Base-by-base conservation (phyloP, 2,329 filamentous ascomycete genomes). In the Cryphonectria japonica region DNA sequence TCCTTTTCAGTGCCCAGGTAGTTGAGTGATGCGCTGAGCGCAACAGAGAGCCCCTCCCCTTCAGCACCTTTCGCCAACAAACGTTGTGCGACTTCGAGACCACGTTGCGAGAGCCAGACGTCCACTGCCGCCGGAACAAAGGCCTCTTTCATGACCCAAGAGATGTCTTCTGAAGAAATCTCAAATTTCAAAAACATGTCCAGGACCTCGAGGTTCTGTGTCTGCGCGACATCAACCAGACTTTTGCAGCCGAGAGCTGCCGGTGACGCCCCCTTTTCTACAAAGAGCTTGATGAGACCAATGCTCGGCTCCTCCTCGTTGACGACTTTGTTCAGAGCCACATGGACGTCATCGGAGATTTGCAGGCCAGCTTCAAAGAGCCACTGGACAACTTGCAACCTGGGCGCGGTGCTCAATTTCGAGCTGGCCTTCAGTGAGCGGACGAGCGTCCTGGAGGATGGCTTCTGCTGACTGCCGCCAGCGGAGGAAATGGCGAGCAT, bases 341-440 rank as follows among this genome's bases (percentile, higher is more conserved):
- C 80, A 73, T 89, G 83, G 0, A 89, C 76, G 22, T 87, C 84
- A n/a, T 85, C 84, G 0, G 81, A 82, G 0, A 81, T 79, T 0
- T 82, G 78, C 65, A 88, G 79, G 0, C 86, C 86, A 1, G 86
- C 87, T 32, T 82, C 81, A 70, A 89, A 84, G 4, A 89, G 79
- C 80, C 85, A 85, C 19, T 81, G 76, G 39, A 87, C 79, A 19
- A 88, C 80, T 8, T 81, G 81, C 70, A 84, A 84, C 32, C 87
- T 81, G 9, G 80, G 83, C 26, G 85, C 85, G 32, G 80, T 80
- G 62, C 80, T 83, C 14, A 89, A 78, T 59, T 82, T 84, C 84
- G 86, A 87, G 71, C 83, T 85, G 0, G 86, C 84, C 74, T 88
- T 85, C n/a, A 89, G 79, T 0, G 86, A 84, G 11, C 83, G 80